Evolutionary conservation across 2,329 filamentous ascomycete genomes (phyloP).

Genomic region (Diaporthe batatas): DNA sequence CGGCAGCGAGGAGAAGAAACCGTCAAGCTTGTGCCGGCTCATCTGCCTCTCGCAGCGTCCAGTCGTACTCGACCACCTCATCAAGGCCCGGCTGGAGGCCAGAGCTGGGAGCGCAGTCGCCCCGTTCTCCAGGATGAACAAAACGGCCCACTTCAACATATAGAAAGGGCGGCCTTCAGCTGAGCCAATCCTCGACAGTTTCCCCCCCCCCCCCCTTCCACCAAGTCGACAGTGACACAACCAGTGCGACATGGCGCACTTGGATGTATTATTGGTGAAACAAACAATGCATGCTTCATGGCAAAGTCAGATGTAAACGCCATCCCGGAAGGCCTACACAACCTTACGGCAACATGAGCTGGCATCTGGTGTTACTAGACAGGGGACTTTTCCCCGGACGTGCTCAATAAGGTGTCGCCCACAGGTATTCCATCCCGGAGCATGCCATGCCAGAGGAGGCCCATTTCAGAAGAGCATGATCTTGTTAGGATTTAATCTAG

Average conservation of each 20-base stretch:
- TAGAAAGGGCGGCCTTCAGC: neutral
- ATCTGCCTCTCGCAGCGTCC: constrained; percentile 47
- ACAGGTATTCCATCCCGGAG: neutral
- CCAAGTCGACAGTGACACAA: neutral
- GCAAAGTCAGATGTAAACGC: neutral
- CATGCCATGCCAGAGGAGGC: neutral
- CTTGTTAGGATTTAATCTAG: no score
- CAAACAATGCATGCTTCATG: neutral
- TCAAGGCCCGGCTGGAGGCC: constrained; percentile 49
- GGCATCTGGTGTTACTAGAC: neutral
- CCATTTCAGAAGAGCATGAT: no score
- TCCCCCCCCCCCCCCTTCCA: no score
- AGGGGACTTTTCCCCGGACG: neutral
- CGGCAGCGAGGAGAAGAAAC: constrained; percentile 50
- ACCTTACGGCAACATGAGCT: neutral
- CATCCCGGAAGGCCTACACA: neutral
- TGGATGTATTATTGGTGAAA: neutral
- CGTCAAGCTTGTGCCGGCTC: constrained; percentile 44
- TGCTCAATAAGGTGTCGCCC: neutral
- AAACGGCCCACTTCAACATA: neutral
- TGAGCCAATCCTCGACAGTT: neutral
- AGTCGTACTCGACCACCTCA: constrained; percentile 54
- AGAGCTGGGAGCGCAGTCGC: constrained; percentile 41
- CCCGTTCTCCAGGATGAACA: constrained; percentile 7
- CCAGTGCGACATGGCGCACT: neutral